phyloP scores from a whole-genome alignment of 768 basidiomycete genomes.

The Kwoniella newhampshirensis region DNA sequence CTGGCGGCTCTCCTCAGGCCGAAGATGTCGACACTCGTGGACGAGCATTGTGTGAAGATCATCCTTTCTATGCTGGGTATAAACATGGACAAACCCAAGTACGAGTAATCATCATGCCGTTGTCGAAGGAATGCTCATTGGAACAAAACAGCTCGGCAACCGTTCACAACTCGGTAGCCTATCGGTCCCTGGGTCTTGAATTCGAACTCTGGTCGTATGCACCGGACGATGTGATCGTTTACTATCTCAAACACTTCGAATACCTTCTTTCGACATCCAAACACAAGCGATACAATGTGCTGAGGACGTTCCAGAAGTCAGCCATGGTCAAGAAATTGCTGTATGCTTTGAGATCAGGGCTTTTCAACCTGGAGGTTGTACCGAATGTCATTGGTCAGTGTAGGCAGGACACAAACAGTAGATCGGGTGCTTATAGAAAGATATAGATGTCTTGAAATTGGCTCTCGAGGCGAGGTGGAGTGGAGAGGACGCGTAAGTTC shows the following conservation, averaged over 20 bases:
- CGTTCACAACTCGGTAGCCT: slow-evolving; percentile 76
- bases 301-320: slow-evolving; percentile 70
- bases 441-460: slow-evolving; percentile 32
- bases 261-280: slow-evolving; percentile 71
- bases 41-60: slow-evolving; percentile 75
- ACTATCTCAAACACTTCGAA: slow-evolving; percentile 77
- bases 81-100: slow-evolving; percentile 80
- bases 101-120: slow-evolving; percentile 36
- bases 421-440: background rate
- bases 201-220: slow-evolving; percentile 85
- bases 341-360: slow-evolving; percentile 76
- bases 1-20: slow-evolving; percentile 69
- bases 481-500: slow-evolving; percentile 44
- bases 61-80: slow-evolving; percentile 83
- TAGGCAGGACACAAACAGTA: background rate
- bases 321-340: slow-evolving; percentile 71
- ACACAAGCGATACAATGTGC: slow-evolving; percentile 73
- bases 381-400: slow-evolving; percentile 58
- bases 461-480: slow-evolving; percentile 46
- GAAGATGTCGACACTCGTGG: slow-evolving; percentile 70
- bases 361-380: slow-evolving; percentile 68
- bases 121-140: background rate
- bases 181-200: slow-evolving; percentile 78
- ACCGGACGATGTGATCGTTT: slow-evolving; percentile 68
- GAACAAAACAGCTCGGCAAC: slow-evolving; percentile 66